Evolutionary conservation across 2,329 filamentous ascomycete species (phyloP).

Genomic region (Coniosporium tulheliwenetii): DNA sequence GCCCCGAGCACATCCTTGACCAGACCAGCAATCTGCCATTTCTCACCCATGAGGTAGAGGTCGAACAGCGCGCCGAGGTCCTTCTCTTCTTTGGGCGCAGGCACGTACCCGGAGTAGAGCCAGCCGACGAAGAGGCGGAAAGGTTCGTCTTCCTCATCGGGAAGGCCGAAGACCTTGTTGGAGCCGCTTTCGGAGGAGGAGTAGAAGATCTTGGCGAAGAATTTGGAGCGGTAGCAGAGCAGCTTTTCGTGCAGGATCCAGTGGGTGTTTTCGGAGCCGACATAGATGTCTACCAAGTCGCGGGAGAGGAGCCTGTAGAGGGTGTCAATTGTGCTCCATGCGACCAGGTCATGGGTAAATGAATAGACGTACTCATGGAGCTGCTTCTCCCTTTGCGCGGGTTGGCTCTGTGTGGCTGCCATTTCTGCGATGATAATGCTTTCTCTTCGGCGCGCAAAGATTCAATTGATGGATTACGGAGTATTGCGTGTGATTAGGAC

Average conservation of each 20-base stretch:
- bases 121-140: constrained; percentile 37
- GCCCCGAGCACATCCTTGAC: constrained; percentile 32
- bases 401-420: constrained; percentile 6
- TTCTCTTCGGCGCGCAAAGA: too few species aligned
- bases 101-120: constrained; percentile 35
- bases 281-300: constrained; percentile 40
- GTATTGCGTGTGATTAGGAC: background rate
- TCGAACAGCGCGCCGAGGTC: constrained; percentile 35
- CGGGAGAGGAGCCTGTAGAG: constrained; percentile 32
- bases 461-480: too few species aligned
- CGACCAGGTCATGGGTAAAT: background rate
- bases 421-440: constrained; percentile 2
- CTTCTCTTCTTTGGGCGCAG: constrained; percentile 30
- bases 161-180: constrained; percentile 28
- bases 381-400: constrained; percentile 15
- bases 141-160: constrained; percentile 34
- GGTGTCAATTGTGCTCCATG: background rate
- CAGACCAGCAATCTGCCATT: constrained; percentile 33
- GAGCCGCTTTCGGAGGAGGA: constrained; percentile 14
- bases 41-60: constrained; percentile 38
- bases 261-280: constrained; percentile 36
- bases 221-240: constrained; percentile 36
- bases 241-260: constrained; percentile 42
- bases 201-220: constrained; percentile 38
- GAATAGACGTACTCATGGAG: constrained; percentile 23